These are phyloP conservation scores for Pythium dissimile DNA, from an alignment of 352 stramenopile genomes.

Conservation along the genomic window DNA sequence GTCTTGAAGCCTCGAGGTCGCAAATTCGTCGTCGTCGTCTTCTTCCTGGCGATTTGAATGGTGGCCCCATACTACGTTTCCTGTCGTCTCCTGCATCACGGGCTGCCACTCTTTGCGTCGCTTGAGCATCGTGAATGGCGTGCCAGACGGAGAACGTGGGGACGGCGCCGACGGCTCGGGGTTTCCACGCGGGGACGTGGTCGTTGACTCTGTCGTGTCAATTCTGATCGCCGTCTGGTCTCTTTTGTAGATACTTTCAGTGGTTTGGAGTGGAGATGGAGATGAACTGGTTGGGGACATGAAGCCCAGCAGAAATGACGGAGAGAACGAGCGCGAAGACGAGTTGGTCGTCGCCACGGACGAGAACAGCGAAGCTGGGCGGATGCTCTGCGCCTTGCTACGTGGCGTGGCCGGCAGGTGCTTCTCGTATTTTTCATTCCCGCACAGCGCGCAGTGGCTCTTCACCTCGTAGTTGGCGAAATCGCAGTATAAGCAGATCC, in stretches of 20 bases:
- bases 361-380: conserved; percentile 28
- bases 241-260: too few relatives aligned
- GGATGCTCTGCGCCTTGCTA: conserved; percentile 27
- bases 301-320: conserved; percentile 12
- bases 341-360: conserved; percentile 30
- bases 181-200: background rate
- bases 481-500: conserved; percentile 50
- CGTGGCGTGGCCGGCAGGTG: conserved; percentile 15
- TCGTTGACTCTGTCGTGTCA: conserved; percentile 2
- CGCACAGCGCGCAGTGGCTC: conserved; percentile 42
- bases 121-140: conserved; percentile 15
- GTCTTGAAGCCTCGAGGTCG: conserved; percentile 8
- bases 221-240: conserved; percentile 2
- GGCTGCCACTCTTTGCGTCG: conserved; percentile 45
- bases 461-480: conserved; percentile 66
- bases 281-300: background rate
- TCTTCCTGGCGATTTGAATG: background rate
- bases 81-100: conserved; percentile 16
- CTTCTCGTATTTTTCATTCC: conserved; percentile 36
- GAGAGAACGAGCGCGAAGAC: conserved; percentile 19
- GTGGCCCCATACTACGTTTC: conserved; percentile 35
- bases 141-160: conserved; percentile 11
- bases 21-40: background rate
- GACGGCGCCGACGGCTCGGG: background rate
- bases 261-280: too few relatives aligned